Evolutionary conservation across 306 rosid species (phyloP), one percentile per base, ranked within the genome.

Genomic region (Clitoria ternatea): DNA sequence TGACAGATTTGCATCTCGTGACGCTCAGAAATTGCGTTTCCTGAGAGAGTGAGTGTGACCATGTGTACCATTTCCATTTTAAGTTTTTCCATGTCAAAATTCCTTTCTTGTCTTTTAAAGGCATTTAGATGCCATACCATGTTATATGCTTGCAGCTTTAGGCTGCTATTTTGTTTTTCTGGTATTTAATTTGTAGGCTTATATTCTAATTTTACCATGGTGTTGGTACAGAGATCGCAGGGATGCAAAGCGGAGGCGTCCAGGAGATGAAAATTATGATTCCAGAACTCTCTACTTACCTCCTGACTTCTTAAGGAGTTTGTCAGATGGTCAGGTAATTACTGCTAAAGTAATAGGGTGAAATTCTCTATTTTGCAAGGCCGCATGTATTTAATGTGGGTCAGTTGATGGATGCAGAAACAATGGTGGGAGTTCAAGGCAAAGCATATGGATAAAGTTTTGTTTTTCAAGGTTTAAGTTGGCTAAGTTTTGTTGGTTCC

Each of bases 351-450:
- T 56, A 23, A 42, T 75, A 33, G 65, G 48, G 14, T 18, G 65
- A 6, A 24, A 54, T 23, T 67, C 18, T 70, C 33, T 59, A 73
- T 19, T 54, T 36, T 27, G 54, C 35, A 12, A 18, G 49, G 68
- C 44, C 62, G 65, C 66, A 72, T 77, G 55, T 24, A 15, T 39
- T 81, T 77, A 53, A 70, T 73, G 3, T 74, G 50, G 50, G 47
- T 57, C 7, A 33, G 37, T 24, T 76, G 63, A 61, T 80, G 74
- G 48, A 45, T 72, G 52, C 84, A 94, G 99, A 94, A 82, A 74
- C 97, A 94, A 83, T 94, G 99, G 99, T 91, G 97, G 99, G 99
- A 91, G 60, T 94, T 94, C 84, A 94, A 94, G 91, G 86, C 99
- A 39, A 86, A 87, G 76, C 95, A 91, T 66, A 87, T 94, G 97